Evolutionary conservation across 306 rosid genomes (phyloP), one percentile per base, ranked within the genome.

Genomic region (Cyclanthera cordifolia): DNA sequence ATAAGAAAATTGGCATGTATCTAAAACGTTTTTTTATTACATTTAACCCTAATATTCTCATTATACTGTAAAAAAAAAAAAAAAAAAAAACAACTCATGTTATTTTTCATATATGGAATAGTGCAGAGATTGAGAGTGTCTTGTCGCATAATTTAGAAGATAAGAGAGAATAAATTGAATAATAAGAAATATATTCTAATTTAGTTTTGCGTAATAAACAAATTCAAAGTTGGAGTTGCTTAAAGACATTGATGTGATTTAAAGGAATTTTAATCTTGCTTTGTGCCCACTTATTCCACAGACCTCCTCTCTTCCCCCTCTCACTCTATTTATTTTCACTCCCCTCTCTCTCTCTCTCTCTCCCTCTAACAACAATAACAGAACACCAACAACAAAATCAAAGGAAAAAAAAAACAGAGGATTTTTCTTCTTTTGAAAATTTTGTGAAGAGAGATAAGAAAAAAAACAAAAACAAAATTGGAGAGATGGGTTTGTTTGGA

Each of bases 211-310:
- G 5, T 3, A 13, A 45, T 82, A 81, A 72, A 76, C 2, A 73
- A 39, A 78, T 76, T 37, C 63, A 69, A 63, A 79, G 75, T 52
- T 56, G 64, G 46, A 82, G 85, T 84, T 75, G 83, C 87, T 87
- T 84, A 83, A 79, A 88, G 96, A 73, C 37, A 65, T 75, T 74
- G 83, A 82, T 75, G 79, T 80, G 95, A 86, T 83, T 21, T 73
- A 70, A 65, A 78, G 85, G 82, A 87, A 59, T 59, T 82, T 86
- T 84, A 72, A 88, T 86, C 84, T 86, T 88, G 88, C 95, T 82
- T 85, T 85, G 79, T 78, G 71, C 75, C 87, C 81, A 83, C 82
- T 80, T 83, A 77, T 83, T 83, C 87, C 65, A 68, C 71, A 55
- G 68, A 47, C 70, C 49, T 53, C 39, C 17, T 15, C 28, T 34